These are phyloP conservation scores for Escallonia herrerae DNA, from an alignment of 129 eudicot species.

Conservation along the genomic window DNA sequence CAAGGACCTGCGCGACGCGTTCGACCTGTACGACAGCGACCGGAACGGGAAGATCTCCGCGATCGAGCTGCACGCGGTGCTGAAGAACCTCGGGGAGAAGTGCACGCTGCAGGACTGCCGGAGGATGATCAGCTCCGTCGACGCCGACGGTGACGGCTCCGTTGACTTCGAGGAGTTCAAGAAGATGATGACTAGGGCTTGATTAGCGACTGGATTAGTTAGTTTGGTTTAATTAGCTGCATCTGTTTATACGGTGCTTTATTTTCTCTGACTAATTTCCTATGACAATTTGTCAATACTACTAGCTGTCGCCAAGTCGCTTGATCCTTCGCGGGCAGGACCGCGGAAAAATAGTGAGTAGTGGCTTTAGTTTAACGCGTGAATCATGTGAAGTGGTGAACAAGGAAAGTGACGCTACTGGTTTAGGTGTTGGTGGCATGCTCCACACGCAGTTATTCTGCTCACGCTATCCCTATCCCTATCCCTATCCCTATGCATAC, in stretches of 20 bases:
- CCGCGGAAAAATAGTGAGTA: too few species aligned
- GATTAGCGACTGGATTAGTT: neutral
- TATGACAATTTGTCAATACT: too few species aligned
- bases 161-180: constrained; percentile 89
- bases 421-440: neutral
- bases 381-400: neutral
- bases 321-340: too few species aligned
- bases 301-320: too few species aligned
- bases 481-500: too few species aligned
- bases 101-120: constrained; percentile 73
- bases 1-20: constrained; percentile 81
- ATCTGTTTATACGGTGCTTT: neutral
- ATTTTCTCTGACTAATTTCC: neutral
- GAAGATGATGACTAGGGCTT: constrained; percentile 71
- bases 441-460: neutral
- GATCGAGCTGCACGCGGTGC: constrained; percentile 57
- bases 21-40: constrained; percentile 71
- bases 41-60: constrained; percentile 80
- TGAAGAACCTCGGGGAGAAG: constrained; percentile 71
- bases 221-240: neutral
- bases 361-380: too few species aligned
- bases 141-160: constrained; percentile 78
- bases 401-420: neutral
- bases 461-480: too few species aligned
- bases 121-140: constrained; percentile 70